Evolutionary conservation across 352 stramenopile species (phyloP).

Genomic region (Halophytophthora polymorphica): DNA sequence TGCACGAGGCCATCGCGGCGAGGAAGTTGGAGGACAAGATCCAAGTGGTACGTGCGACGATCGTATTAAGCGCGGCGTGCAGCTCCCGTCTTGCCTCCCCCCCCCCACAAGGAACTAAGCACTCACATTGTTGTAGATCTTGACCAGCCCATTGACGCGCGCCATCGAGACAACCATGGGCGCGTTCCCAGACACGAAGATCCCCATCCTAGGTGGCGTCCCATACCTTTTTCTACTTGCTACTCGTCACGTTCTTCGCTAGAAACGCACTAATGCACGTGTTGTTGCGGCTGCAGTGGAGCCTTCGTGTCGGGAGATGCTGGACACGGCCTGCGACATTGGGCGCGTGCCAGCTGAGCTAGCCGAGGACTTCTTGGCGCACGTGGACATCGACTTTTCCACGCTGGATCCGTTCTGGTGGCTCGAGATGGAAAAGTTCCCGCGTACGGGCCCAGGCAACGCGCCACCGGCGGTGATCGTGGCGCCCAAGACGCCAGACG

Average conservation of each 20-base stretch:
- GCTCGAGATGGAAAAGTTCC: constrained; percentile 38
- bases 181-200: constrained; percentile 47
- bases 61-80: neutral
- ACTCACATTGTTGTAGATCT: constrained; percentile 37
- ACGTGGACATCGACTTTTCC: constrained; percentile 39
- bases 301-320: constrained; percentile 71
- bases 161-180: constrained; percentile 77
- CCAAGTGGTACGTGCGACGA: constrained; percentile 45
- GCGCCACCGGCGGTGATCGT: constrained; percentile 17
- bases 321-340: constrained; percentile 84
- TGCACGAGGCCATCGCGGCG: constrained; percentile 34
- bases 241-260: too few species aligned
- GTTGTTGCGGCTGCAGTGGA: constrained; percentile 43
- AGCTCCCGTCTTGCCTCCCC: neutral
- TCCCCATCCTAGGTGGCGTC: constrained; percentile 55
- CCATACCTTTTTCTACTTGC: neutral
- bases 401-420: constrained; percentile 61
- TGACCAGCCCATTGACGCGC: constrained; percentile 80
- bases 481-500: constrained; percentile 30
- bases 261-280: neutral
- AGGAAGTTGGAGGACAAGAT: constrained; percentile 55
- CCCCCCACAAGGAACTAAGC: neutral
- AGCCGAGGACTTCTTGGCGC: constrained; percentile 27
- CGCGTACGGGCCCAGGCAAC: constrained; percentile 19
- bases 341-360: constrained; percentile 52